A percentile compares a stretch with the other conserved stretches of the same genome.
Evolutionary conservation across 2,329 filamentous ascomycete genomes (phyloP).

Genomic region (Geosmithia flava): DNA sequence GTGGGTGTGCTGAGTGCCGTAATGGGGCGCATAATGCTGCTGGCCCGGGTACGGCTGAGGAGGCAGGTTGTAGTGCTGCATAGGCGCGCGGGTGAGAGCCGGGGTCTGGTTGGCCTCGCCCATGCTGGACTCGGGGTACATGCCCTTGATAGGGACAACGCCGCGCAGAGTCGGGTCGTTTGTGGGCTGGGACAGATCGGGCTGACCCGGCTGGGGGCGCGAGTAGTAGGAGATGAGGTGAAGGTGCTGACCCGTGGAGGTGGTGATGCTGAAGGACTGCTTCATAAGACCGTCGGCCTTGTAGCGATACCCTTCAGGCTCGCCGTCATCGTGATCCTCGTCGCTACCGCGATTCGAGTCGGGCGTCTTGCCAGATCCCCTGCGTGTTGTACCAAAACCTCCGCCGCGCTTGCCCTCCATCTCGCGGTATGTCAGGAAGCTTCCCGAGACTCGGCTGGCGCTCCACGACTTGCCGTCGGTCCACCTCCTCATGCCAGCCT

Average conservation of each 20-base stretch:
- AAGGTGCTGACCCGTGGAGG: slow-evolving; percentile 74
- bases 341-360: slow-evolving; percentile 73
- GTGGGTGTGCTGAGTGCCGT: slow-evolving; percentile 28
- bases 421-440: slow-evolving; percentile 92
- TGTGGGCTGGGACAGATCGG: slow-evolving; percentile 69
- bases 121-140: slow-evolving; percentile 94
- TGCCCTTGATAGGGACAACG: slow-evolving; percentile 80
- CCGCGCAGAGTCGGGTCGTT: slow-evolving; percentile 68
- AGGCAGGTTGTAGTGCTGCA: slow-evolving; percentile 32
- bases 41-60: slow-evolving; percentile 18
- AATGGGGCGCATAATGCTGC: slow-evolving; percentile 24
- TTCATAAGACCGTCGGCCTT: slow-evolving; percentile 98
- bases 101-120: slow-evolving; percentile 74
- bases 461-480: slow-evolving; percentile 99
- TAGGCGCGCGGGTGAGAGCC: slow-evolving; percentile 65
- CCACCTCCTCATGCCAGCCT: slow-evolving; percentile 97
- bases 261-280: slow-evolving; percentile 98
- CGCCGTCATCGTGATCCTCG: slow-evolving; percentile 72
- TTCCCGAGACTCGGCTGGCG: slow-evolving; percentile 90
- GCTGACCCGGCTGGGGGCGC: slow-evolving; percentile 59
- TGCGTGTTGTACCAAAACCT: slow-evolving; percentile 48
- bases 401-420: slow-evolving; percentile 98
- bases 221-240: slow-evolving; percentile 98
- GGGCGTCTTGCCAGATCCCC: slow-evolving; percentile 61
- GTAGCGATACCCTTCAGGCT: slow-evolving; percentile 85